A percentile compares a stretch with the other conserved stretches of the same genome.
Evolutionary conservation across 192 early-diverging fungal genomes (phyloP).

Genomic region (Backusella circina): DNA sequence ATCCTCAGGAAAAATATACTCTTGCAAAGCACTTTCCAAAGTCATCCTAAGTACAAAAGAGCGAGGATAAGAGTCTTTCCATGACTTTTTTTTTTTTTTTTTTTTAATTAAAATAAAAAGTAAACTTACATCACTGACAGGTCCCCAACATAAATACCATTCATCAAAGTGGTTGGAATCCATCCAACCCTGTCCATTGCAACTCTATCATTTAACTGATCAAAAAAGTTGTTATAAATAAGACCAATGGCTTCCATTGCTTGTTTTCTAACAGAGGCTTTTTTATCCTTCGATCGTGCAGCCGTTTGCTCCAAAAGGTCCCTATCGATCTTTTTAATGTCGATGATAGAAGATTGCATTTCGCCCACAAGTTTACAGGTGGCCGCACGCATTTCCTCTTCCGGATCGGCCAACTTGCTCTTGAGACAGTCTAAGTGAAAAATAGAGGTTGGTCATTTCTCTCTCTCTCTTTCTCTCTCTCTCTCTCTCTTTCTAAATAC

Average conservation of each 20-base stretch:
- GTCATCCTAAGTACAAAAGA: constrained; percentile 19
- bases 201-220: constrained; percentile 50
- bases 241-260: constrained; percentile 69
- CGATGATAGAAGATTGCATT: constrained; percentile 56
- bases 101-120: background rate
- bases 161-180: constrained; percentile 81
- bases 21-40: constrained; percentile 60
- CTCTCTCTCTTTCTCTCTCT: no score
- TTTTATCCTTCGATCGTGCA: constrained; percentile 88
- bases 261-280: constrained; percentile 62
- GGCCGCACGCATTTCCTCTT: constrained; percentile 85
- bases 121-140: constrained; percentile 63
- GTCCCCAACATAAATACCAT: constrained; percentile 85
- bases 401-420: constrained; percentile 81
- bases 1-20: constrained; percentile 62
- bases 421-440: constrained; percentile 46
- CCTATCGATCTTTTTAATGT: constrained; percentile 54
- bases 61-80: background rate
- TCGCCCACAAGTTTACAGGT: constrained; percentile 65
- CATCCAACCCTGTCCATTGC: constrained; percentile 68
- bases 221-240: constrained; percentile 72
- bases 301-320: constrained; percentile 57
- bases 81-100: background rate
- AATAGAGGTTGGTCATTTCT: no score
- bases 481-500: no score